Conservation (phyloP, 139 green algal species). For the Chlorella sorokiniana region DNA sequence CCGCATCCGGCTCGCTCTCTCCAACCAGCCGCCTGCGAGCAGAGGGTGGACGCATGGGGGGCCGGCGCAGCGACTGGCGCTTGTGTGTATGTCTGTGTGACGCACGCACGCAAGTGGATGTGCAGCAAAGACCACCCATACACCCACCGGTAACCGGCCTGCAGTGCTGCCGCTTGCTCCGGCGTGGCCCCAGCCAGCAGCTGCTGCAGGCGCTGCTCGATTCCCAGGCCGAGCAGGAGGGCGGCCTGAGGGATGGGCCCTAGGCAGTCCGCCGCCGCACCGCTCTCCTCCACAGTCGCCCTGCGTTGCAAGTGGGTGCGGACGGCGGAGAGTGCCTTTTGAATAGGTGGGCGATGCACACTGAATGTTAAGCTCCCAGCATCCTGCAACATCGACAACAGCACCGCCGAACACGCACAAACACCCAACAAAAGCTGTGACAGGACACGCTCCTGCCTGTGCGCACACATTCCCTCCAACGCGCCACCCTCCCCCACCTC, state of each 20-base stretch:
- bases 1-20: neutral
- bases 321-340: neutral
- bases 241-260: slow-evolving; percentile 77
- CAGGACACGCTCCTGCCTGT: neutral
- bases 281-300: slow-evolving; percentile 42
- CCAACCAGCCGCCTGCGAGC: slow-evolving; percentile 33
- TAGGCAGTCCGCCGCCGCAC: slow-evolving; percentile 41
- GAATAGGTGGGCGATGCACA: neutral
- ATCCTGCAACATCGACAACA: too few species aligned
- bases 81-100: neutral
- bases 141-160: slow-evolving; percentile 24
- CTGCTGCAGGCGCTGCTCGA: slow-evolving; percentile 66
- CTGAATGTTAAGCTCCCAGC: too few species aligned
- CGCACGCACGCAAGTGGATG: neutral
- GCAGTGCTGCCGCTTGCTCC: slow-evolving; percentile 42
- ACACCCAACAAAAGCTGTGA: neutral
- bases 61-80: neutral
- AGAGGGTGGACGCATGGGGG: neutral
- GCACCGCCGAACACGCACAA: too few species aligned
- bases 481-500: slow-evolving; percentile 21
- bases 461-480: neutral
- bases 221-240: slow-evolving; percentile 79
- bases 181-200: slow-evolving; percentile 23
- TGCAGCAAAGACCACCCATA: neutral
- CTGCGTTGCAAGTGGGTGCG: neutral